These are phyloP conservation scores for Ilyonectria robusta DNA, from an alignment of 2,329 filamentous ascomycete species.

Conservation along the genomic window DNA sequence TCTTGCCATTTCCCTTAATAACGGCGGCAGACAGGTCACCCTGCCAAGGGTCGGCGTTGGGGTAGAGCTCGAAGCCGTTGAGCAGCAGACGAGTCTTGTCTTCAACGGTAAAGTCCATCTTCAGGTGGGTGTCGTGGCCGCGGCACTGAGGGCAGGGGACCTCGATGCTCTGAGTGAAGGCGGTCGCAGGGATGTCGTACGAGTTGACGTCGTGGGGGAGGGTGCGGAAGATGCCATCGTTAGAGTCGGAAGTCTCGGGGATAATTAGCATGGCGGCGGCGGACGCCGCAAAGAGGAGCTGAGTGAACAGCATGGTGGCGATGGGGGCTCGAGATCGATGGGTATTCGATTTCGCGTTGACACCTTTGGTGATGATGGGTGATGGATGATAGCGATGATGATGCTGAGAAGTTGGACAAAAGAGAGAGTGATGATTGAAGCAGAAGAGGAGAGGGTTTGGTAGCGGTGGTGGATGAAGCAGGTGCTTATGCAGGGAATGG, in stretches of 20 bases:
- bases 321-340: not conserved
- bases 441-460: not conserved
- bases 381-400: conserved; percentile 14
- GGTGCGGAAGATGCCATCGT: conserved; percentile 59
- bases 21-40: conserved; percentile 62
- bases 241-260: conserved; percentile 61
- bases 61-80: conserved; percentile 74
- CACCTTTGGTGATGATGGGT: conserved; percentile 1
- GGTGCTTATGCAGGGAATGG: not conserved
- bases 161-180: conserved; percentile 58
- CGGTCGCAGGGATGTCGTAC: conserved; percentile 54
- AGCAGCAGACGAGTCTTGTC: conserved; percentile 65
- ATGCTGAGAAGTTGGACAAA: not conserved
- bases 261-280: conserved; percentile 68
- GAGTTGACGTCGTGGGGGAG: conserved; percentile 55
- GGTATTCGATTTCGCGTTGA: not conserved
- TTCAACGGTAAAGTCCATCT: conserved; percentile 69
- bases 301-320: conserved; percentile 52
- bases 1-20: conserved; percentile 55
- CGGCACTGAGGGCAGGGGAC: conserved; percentile 70
- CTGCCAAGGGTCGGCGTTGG: conserved; percentile 62
- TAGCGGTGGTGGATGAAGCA: conserved; percentile 23
- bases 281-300: conserved; percentile 52
- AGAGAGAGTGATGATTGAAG: conserved; percentile 16
- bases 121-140: conserved; percentile 61